Base-by-base conservation (phyloP, 2,329 filamentous ascomycete species). In the Claviceps citrina region DNA sequence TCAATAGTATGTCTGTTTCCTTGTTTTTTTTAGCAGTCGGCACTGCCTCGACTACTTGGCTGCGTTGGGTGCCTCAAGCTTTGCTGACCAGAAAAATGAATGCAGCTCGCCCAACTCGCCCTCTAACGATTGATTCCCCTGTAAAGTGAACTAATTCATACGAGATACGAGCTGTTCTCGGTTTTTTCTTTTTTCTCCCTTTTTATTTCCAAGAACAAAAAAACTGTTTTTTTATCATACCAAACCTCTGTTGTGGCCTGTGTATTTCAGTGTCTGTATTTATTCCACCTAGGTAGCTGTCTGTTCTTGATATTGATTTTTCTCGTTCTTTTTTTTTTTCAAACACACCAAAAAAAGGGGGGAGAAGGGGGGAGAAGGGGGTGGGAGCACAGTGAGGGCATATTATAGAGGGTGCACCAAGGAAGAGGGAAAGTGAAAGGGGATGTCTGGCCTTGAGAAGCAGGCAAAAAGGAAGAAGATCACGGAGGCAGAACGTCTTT, bases 41-140 rank as follows among this genome's bases (percentile, higher is more conserved):
- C 22, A 24, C 5, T 24, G 5, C 8, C 22, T 24, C 22, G 22
- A 5, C 22, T 24, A 24, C 22, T 24, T 5, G 22, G 22, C 5
- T 24, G 8, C n/a, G 10, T 24, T 26, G 35, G 28, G 19, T 18
- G 15, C n/a, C n/a, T n/a, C n/a, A n/a, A n/a, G n/a, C n/a, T n/a
- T n/a, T n/a, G n/a, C n/a, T n/a, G n/a, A n/a, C n/a, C n/a, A 31
- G n/a, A 15, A 16, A 13, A 2, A 9, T 3, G 5, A 12, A 8
- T 10, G 18, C 19, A 54, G 66, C 49, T 73, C 71, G 42, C 62
- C 62, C 43, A 62, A 59, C 52, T 62, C 57, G 47, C 60, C 60
- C 37, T 53, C 55, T 51, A 62, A 63, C 49, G 60, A 63, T 49
- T 61, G 53, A 60, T 54, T 41, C 51, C 13, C 25, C n/a, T n/a